Evolutionary conservation across 1,139 yeast genomes (phyloP).

Genomic region (Kluyveromyces marxianus): DNA sequence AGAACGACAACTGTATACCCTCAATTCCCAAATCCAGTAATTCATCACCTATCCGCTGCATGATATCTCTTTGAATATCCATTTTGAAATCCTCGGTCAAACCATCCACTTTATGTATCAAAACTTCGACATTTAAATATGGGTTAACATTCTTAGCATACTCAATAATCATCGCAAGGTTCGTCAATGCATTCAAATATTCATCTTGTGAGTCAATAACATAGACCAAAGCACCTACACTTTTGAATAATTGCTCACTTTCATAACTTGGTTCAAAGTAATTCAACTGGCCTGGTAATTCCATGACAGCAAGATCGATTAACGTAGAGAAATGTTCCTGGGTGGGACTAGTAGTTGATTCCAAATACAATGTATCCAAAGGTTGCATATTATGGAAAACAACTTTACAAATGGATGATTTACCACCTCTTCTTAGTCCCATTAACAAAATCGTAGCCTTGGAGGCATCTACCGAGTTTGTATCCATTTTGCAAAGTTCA

Average conservation of each 20-base stretch:
- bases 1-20: slow-evolving; percentile 86
- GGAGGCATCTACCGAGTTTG: slow-evolving; percentile 21
- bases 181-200: slow-evolving; percentile 83
- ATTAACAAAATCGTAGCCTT: slow-evolving; percentile 71
- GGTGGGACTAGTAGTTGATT: slow-evolving; percentile 84
- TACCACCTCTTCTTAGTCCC: slow-evolving; percentile 79
- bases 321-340: slow-evolving; percentile 70
- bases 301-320: slow-evolving; percentile 88
- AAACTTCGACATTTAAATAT: slow-evolving; percentile 77
- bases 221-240: slow-evolving; percentile 89
- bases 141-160: slow-evolving; percentile 85
- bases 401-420: slow-evolving; percentile 88
- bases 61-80: slow-evolving; percentile 93
- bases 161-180: slow-evolving; percentile 80
- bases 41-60: slow-evolving; percentile 94
- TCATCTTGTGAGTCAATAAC: slow-evolving; percentile 96
- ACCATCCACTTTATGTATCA: slow-evolving; percentile 94
- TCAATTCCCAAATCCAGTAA: slow-evolving; percentile 81
- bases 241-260: slow-evolving; percentile 65
- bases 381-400: slow-evolving; percentile 98
- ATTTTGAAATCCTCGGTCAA: slow-evolving; percentile 85
- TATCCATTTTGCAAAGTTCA: slow-evolving; percentile 13
- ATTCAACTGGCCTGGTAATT: slow-evolving; percentile 89
- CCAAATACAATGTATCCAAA: slow-evolving; percentile 81
- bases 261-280: slow-evolving; percentile 82